phyloP scores from a whole-genome alignment of 31 red algal genomes.

The Endocladia muricata region DNA sequence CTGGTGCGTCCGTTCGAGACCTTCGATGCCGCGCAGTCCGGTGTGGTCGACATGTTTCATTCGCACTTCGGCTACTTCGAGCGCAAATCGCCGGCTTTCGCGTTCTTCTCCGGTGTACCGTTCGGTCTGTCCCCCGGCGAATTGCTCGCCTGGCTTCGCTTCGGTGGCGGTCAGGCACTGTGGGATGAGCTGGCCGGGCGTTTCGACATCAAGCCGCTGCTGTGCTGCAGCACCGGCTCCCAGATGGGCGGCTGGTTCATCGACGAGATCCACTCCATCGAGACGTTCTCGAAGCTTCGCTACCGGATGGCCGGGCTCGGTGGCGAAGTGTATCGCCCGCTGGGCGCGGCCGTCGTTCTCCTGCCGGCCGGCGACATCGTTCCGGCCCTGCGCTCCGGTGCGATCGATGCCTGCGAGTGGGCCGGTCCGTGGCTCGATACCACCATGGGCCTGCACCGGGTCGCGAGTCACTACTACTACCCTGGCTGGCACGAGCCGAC shows the following conservation, averaged over 20 bases:
- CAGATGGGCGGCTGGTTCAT: slow-evolving; percentile 37
- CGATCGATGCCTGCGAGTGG: slow-evolving; percentile 25
- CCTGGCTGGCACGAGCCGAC: slow-evolving; percentile 9
- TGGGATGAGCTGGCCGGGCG: not conserved
- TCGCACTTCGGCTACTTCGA: not conserved
- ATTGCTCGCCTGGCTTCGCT: not conserved
- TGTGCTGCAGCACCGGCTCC: not conserved
- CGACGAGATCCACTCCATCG: slow-evolving; percentile 14
- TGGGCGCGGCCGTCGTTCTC: not conserved
- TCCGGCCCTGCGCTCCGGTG: not conserved
- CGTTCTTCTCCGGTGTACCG: slow-evolving; percentile 10
- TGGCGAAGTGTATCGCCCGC: slow-evolving; percentile 1
- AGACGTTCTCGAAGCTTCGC: slow-evolving; percentile 4
- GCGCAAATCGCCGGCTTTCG: slow-evolving; percentile 2
- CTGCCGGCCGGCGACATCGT: slow-evolving; percentile 11
- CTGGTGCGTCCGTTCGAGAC: not conserved
- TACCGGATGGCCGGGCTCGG: slow-evolving; percentile 5
- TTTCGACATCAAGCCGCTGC: not conserved
- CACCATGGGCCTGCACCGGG: not conserved
- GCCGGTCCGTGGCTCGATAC: slow-evolving; percentile 13
- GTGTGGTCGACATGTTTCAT: not conserved
- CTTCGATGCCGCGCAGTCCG: slow-evolving; percentile 2
- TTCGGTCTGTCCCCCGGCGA: not conserved
- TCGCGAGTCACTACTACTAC: slow-evolving; percentile 7
- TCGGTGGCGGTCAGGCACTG: slow-evolving; percentile 1